Evolutionary conservation across 2,329 filamentous ascomycete genomes (phyloP), one percentile per base, ranked within the genome.

Genomic region (Cordyceps tenuipes): DNA sequence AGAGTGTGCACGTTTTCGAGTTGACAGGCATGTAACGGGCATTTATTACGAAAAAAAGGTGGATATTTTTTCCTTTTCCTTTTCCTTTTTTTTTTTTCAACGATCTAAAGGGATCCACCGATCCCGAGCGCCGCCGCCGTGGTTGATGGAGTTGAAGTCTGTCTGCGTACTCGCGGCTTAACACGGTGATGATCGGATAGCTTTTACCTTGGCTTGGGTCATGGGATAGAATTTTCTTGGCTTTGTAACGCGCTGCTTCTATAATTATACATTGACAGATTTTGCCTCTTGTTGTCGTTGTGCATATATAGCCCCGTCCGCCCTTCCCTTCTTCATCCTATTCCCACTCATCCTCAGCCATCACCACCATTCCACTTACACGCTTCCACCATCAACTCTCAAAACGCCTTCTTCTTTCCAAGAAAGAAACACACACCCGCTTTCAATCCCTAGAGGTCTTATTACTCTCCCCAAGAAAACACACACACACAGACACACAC

Each of bases 141-240:
- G 5, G 29, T 6, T 29, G 43, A 23, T 23, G 23, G 23, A 23
- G 23, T 23, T 23, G 23, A 23, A 23, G 23, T 4, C 23, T 49
- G 55, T 58, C 23, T 49, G 55, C 51, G 31, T 31, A 39, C 34
- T 31, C 31, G 41, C 58, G 58, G 58, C 58, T 60, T 60, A 44
- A 56, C 5, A 50, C 58, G 58, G 58, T 56, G 51, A 60, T 56
- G 52, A 51, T 56, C 58, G 58, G 58, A 50, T 49, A 39, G 9
- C 5, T 44, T 15, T 15, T n/a, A n/a, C 15, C 15, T n/a, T 49
- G 5, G 29, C 29, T 29, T n/a, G n/a, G n/a, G 17, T 26, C 12
- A 46, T 15, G 3, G 56, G n/a, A 19, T 15, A 59, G 56, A 59
- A 34, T 46, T 59, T 59, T 34, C 47, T 26, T 10, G 15, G 1